Evolutionary conservation across 805 yeast genomes (phyloP).

Genomic region (Schizosaccharomyces cryophilus): DNA sequence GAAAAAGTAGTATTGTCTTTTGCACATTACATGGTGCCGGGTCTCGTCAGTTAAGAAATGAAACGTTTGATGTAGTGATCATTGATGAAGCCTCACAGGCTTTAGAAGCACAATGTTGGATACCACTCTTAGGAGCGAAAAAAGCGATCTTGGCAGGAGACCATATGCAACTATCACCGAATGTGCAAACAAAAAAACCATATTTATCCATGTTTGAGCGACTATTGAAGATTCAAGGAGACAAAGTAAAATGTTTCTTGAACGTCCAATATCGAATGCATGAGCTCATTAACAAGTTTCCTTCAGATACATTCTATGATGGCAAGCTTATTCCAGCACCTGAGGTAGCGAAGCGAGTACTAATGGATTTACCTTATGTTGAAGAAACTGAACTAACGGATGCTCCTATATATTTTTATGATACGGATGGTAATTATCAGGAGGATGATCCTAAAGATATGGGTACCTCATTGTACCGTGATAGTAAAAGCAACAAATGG

Average conservation of each 20-base stretch:
- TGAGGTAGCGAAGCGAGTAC: conserved; percentile 26
- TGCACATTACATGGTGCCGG: conserved; percentile 62
- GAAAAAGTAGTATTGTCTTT: conserved; percentile 42
- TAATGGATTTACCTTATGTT: conserved; percentile 31
- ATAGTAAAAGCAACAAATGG: conserved; percentile 53
- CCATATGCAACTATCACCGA: conserved; percentile 76
- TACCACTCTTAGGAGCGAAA: conserved; percentile 42
- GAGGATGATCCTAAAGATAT: conserved; percentile 46
- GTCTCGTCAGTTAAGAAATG: conserved; percentile 15
- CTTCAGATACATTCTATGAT: conserved; percentile 41
- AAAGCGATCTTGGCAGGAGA: conserved; percentile 75
- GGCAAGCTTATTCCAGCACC: conserved; percentile 37
- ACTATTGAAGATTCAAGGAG: conserved; percentile 26
- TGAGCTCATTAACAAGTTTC: conserved; percentile 46
- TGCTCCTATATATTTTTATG: conserved; percentile 52
- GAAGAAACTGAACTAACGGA: conserved; percentile 29
- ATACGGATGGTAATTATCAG: conserved; percentile 45
- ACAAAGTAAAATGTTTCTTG: conserved; percentile 30
- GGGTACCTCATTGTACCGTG: conserved; percentile 12
- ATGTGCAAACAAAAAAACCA: conserved; percentile 34
- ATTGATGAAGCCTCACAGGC: conserved; percentile 93
- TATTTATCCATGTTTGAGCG: conserved; percentile 63
- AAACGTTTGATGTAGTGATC: conserved; percentile 45
- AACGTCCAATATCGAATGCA: conserved; percentile 80
- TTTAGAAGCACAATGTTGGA: conserved; percentile 90